Evolutionary conservation across 2,329 filamentous ascomycete species (phyloP), one percentile per base, ranked within the genome.

Genomic region (Fusarium sublunatum): DNA sequence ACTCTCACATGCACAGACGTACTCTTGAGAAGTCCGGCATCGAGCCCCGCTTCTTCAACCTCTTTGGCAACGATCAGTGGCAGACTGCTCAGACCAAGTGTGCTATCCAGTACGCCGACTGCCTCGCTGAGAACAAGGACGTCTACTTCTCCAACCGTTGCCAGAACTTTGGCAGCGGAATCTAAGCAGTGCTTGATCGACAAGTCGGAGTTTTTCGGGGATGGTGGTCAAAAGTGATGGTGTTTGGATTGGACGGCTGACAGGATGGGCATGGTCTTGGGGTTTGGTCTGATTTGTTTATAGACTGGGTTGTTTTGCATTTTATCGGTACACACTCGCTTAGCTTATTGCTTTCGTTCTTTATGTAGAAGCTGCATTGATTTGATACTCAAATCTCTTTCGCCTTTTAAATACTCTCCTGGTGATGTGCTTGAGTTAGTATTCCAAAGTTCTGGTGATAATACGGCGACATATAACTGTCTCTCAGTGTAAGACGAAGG

Each of bases 91-190:
- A 63, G 40, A 70, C 65, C 49, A 82, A 83, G 71, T 86, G 83
- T 72, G 72, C 76, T 55, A 73, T 75, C 19, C 83, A 86, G 75
- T 82, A 82, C 66, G 62, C 63, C 4, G 82, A 84, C 67, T 86
- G 83, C 60, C 66, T 83, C 56, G 43, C 34, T 12, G 70, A 74
- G 26, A 85, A 86, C 72, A 70, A 67, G 57, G 64, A 72, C 11
- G 73, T 79, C 28, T 73, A 73, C 36, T 75, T 72, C 5, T 62
- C 61, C 7, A 70, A 73, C 31, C 78, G 81, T 66, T 85, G 82
- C 70, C 67, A 63, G 34, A 73, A 56, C 41, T 82, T 71, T 59
- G 74, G 74, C 34, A 52, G 53, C 8, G 58, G 74, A 62, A 34
- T 67, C 34, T 71, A 64, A 46, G 49, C 3, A 10, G 4, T 8